Conservation (phyloP, 352 stramenopile genomes). For the Globisporangium acanthophoron region DNA sequence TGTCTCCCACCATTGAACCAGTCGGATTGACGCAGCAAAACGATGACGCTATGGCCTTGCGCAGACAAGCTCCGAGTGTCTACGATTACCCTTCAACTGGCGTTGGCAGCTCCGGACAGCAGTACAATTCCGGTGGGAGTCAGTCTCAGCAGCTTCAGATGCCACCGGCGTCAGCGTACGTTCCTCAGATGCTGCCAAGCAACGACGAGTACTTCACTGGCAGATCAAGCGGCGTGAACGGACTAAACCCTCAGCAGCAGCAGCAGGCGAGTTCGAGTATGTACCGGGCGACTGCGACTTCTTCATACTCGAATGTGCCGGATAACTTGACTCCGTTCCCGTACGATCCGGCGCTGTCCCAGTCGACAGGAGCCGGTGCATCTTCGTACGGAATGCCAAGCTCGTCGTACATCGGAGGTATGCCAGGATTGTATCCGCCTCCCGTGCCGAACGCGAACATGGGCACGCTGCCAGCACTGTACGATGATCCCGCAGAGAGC, state of each 20-base stretch:
- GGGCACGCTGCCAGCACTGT: conserved; percentile 23
- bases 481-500: conserved; percentile 11
- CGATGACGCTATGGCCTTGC: conserved; percentile 5
- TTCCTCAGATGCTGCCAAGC: conserved; percentile 9
- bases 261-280: conserved; percentile 7
- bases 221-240: background rate
- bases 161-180: conserved; percentile 15
- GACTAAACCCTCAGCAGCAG: conserved; percentile 1
- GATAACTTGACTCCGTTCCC: conserved; percentile 27
- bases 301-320: conserved; percentile 4
- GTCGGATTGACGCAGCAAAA: conserved; percentile 2
- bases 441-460: conserved; percentile 15
- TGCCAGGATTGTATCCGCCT: conserved; percentile 23
- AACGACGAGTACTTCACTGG: conserved; percentile 8
- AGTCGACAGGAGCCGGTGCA: conserved; percentile 13
- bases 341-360: conserved; percentile 21
- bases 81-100: background rate
- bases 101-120: background rate
- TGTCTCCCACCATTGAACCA: conserved; percentile 4
- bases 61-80: conserved; percentile 3
- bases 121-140: conserved; percentile 4
- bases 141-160: conserved; percentile 7
- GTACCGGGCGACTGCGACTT: conserved; percentile 4
- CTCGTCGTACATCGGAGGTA: conserved; percentile 25
- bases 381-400: conserved; percentile 20